Base-by-base conservation (phyloP, 305 asterid genomes). In the Plantago rigida region DNA sequence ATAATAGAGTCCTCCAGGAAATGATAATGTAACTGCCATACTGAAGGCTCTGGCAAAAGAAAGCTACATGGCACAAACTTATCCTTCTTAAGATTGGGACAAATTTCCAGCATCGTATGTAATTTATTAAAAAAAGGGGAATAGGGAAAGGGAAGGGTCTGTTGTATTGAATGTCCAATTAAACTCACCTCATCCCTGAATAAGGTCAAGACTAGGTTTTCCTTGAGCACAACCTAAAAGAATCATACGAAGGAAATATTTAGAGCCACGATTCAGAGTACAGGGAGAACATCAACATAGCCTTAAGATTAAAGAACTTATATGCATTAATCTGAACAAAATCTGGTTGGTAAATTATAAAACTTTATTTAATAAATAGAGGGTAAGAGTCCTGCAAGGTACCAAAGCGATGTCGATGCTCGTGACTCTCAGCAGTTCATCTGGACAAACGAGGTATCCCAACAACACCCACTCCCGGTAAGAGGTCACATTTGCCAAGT, bases 381-480 rank as follows among this genome's bases (percentile, higher is more conserved):
- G 65, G 61, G 61, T 47, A 47, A 51, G 45, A 61, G 70, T 14
- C 41, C 50, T 45, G 72, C 66, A 60, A 70, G 29, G 51, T 89
- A 93, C 99, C 95, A 83, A 74, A 71, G 97, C 95, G 74, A 93
- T 89, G 77, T 93, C 96, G 47, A 89, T 87, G 88, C 99, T 93
- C 74, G 99, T 87, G 74, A 93, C 96, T 75, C 99, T 83, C 57
- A 89, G 96, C 69, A 93, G 95, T 84, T 93, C 99, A 46, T 93
- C 99, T 24, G 99, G 97, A 71, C 99, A 93, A 72, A 89, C 97
- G 71, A 93, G 92, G 82, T 93, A 93, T 17, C 99, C 99, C 76
- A 86, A 84, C 57, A 93, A 74, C 65, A 87, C 99, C 99, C 99
- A 93, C 68, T 93, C 97, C 15, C 92, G 84, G 71, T 93, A 93